Percentiles rank a stretch among this genome's conserved stretches.
Evolutionary conservation across 2,329 filamentous ascomycete genomes (phyloP).

Genomic region (Ceratocystis variospora): DNA sequence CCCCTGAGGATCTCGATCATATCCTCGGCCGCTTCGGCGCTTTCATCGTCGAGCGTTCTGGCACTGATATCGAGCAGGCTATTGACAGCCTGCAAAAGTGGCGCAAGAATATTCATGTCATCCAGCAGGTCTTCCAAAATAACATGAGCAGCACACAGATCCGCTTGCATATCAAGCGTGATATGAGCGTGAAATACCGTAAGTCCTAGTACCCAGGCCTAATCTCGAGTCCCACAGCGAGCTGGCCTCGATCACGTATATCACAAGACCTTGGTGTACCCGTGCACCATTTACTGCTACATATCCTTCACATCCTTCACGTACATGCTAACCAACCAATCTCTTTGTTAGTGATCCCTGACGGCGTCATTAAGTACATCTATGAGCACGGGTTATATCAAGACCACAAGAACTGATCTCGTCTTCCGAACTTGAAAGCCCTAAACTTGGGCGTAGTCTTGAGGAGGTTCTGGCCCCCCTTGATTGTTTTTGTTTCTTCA

Average conservation of each 20-base stretch:
- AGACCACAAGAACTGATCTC: slow-evolving; percentile 17
- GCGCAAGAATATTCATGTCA: slow-evolving; percentile 75
- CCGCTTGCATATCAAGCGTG: slow-evolving; percentile 60
- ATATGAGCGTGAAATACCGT: slow-evolving; percentile 67
- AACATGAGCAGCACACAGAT: slow-evolving; percentile 76
- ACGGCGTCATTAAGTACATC: slow-evolving; percentile 62
- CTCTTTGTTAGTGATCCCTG: slow-evolving; percentile 36
- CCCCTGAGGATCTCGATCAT: slow-evolving; percentile 67
- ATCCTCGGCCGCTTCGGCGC: slow-evolving; percentile 73
- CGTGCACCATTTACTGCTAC: neutral
- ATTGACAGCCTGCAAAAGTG: slow-evolving; percentile 68
- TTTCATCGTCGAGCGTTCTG: slow-evolving; percentile 76
- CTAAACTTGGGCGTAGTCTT: neutral
- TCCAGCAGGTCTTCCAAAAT: slow-evolving; percentile 70
- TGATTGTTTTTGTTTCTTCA: slow-evolving; percentile 7
- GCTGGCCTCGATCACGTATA: neutral
- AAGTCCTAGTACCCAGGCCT: slow-evolving; percentile 16
- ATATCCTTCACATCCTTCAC: neutral
- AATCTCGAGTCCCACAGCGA: neutral
- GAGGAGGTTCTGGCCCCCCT: neutral
- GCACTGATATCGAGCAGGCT: slow-evolving; percentile 79
- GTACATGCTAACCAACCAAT: neutral
- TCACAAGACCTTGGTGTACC: neutral
- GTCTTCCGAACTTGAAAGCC: neutral
- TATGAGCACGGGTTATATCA: slow-evolving; percentile 52